Conservation (phyloP, 306 rosid species). For the Mimosa bimucronata region DNA sequence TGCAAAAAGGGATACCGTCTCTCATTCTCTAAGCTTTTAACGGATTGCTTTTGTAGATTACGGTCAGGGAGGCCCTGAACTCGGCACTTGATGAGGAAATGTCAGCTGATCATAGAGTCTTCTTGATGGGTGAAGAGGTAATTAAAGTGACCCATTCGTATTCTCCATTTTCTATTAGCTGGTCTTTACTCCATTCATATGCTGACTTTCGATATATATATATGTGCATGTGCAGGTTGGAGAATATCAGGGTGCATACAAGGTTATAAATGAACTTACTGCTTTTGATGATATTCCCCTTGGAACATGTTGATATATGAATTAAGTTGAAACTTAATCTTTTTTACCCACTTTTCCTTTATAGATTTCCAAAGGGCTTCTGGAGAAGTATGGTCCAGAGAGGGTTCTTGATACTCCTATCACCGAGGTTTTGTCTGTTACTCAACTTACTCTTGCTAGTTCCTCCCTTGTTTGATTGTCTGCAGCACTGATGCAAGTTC, state of each 20-base stretch:
- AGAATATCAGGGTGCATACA: conserved; percentile 98
- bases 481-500: conserved; percentile 15
- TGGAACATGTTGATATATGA: conserved; percentile 4
- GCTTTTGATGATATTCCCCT: conserved; percentile 2
- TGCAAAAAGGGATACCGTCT: not conserved
- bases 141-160: conserved; percentile 20
- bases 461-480: conserved; percentile 19
- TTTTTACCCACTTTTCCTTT: conserved; percentile 25
- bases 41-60: conserved; percentile 58
- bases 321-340: not conserved
- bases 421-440: conserved; percentile 73
- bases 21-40: no score
- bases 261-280: conserved; percentile 57
- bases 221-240: conserved; percentile 86
- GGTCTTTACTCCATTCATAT: conserved; percentile 28
- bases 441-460: conserved; percentile 21
- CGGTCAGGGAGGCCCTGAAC: conserved; percentile 89
- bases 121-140: conserved; percentile 99
- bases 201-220: conserved; percentile 32
- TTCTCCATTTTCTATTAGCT: not conserved
- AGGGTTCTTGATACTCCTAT: conserved; percentile 99
- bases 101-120: conserved; percentile 96
- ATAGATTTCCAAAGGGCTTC: conserved; percentile 86
- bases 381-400: conserved; percentile 98
- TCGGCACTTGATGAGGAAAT: conserved; percentile 98